A percentile compares a stretch with the other conserved stretches of the same genome.
Evolutionary conservation across 768 basidiomycete species (phyloP).

Genomic region (Amanita rubescens): DNA sequence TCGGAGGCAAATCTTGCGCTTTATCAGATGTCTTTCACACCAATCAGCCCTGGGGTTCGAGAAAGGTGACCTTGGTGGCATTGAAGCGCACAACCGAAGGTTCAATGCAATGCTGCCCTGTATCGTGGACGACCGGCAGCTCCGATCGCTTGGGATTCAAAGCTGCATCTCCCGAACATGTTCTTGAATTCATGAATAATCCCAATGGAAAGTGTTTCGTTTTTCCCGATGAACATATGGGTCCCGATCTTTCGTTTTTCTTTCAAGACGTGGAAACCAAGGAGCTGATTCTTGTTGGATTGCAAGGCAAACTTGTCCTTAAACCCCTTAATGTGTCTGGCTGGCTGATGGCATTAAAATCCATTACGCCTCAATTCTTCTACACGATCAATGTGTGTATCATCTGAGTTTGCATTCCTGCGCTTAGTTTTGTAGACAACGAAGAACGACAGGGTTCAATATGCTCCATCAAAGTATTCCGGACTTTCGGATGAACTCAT

Average conservation of each 20-base stretch:
- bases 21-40: slow-evolving; percentile 9
- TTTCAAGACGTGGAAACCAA: slow-evolving; percentile 11
- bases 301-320: slow-evolving; percentile 8
- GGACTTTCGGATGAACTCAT: slow-evolving; percentile 7
- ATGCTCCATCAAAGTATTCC: slow-evolving; percentile 7
- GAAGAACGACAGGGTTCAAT: slow-evolving; percentile 4
- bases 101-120: slow-evolving; percentile 7
- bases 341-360: slow-evolving; percentile 7
- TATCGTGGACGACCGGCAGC: slow-evolving; percentile 10
- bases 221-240: slow-evolving; percentile 12
- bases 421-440: slow-evolving; percentile 9
- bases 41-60: slow-evolving; percentile 8
- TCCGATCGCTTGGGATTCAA: slow-evolving; percentile 3
- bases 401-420: neutral
- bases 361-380: slow-evolving; percentile 7
- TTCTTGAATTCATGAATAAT: slow-evolving; percentile 6
- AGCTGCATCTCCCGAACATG: slow-evolving; percentile 8
- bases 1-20: slow-evolving; percentile 9
- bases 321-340: slow-evolving; percentile 2
- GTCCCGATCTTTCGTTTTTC: slow-evolving; percentile 13
- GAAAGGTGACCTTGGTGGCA: slow-evolving; percentile 4
- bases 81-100: slow-evolving; percentile 8
- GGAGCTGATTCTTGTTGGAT: slow-evolving; percentile 12
- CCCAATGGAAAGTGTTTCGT: slow-evolving; percentile 8
- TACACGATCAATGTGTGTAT: slow-evolving; percentile 7